These are phyloP conservation scores for Chalciporus piperatus DNA, from an alignment of 768 basidiomycete species.

Conservation along the genomic window DNA sequence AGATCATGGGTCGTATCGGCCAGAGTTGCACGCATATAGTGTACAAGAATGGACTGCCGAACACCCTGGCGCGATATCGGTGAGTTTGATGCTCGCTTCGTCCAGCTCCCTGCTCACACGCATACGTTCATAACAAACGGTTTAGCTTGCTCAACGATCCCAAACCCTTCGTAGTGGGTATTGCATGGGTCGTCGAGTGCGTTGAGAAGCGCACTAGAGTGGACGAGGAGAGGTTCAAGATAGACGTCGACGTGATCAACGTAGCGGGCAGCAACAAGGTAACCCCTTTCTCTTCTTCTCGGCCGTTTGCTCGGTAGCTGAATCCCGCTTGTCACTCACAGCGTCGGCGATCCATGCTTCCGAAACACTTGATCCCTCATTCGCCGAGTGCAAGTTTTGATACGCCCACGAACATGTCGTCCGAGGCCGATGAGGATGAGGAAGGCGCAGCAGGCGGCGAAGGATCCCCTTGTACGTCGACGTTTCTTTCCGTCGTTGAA, in stretches of 20 bases:
- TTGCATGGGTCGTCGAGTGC: conserved; percentile 89
- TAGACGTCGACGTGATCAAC: conserved; percentile 59
- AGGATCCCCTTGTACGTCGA: conserved; percentile 23
- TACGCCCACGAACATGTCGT: conserved; percentile 17
- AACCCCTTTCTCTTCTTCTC: background rate
- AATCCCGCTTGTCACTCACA: conserved; percentile 24
- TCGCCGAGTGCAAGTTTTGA: conserved; percentile 18
- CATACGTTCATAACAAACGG: background rate
- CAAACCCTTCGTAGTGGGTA: conserved; percentile 74
- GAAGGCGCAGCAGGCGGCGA: conserved; percentile 29
- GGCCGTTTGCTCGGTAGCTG: background rate
- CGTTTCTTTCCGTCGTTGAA: background rate
- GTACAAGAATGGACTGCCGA: conserved; percentile 77
- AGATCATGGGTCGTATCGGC: conserved; percentile 66
- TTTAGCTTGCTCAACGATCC: conserved; percentile 59
- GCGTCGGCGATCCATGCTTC: conserved; percentile 75
- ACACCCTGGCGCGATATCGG: conserved; percentile 73
- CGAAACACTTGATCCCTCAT: conserved; percentile 48
- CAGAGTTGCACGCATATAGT: conserved; percentile 81
- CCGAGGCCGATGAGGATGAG: conserved; percentile 27
- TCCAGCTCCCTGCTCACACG: background rate
- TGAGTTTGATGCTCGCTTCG: conserved; percentile 27
- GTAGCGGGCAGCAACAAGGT: conserved; percentile 70
- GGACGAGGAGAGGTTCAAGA: conserved; percentile 62
- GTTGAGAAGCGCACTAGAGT: conserved; percentile 62